Evolutionary conservation across 176 grass and related monocot genomes (phyloP), one percentile per base, ranked within the genome.

Genomic region (Canna indica): DNA sequence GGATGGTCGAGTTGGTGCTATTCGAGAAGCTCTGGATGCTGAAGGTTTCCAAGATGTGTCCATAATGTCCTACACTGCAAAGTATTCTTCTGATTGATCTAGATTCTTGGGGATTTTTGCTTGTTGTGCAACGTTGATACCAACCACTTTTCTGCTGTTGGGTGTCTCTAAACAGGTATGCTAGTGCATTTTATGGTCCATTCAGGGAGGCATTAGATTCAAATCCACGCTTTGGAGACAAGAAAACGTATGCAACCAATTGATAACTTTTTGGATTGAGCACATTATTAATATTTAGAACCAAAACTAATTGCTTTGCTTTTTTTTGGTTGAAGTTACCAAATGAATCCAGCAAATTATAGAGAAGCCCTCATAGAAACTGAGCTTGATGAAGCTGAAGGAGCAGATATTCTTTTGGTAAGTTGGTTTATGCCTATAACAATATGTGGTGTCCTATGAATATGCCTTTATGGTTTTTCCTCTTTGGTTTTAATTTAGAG

Each of bases 321-420:
- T 61, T 32, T 52, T 77, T 22, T n/a, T 67, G 75, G 67, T 68
- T 81, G 64, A 80, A 96, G 92, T 17, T 91, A 96, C 68, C 88
- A 96, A 86, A 96, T 96, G 93, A 91, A 96, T 71, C 85, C 86
- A 64, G 93, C 93, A 36, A 96, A 96, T 63, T 91, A 96, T 81
- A 91, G 93, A 72, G 93, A 96, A 80, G 88, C 93, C 30, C 93
- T 96, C 39, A 67, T 96, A 65, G 93, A 96, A 91, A 81, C 86
- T 60, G 81, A 75, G 81, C 83, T 81, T 28, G 93, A 96, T 83
- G 93, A 91, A 72, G 74, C 70, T 53, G 93, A 96, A 84, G 88
- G 88, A 47, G 88, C 93, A 74, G 88, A 96, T 79, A 96, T 96
- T 68, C 93, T 96, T 35, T 71, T 91, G 39, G 93, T 91, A 48